Conservation (phyloP, 352 stramenopile species). For the Phytophthora aleatoria region DNA sequence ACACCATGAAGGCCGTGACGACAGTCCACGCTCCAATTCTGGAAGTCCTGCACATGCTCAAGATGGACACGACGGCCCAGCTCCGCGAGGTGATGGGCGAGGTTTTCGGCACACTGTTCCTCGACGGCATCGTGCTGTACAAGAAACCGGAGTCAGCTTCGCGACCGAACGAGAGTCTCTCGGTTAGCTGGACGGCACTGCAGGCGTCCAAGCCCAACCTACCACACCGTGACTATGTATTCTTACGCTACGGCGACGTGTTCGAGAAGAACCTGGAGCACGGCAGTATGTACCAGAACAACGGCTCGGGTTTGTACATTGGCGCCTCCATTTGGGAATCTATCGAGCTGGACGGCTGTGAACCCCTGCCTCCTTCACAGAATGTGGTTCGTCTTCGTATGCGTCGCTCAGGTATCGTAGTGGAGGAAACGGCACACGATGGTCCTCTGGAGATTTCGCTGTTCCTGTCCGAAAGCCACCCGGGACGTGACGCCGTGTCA, state of each 20-base stretch:
- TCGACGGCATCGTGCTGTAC: constrained; percentile 80
- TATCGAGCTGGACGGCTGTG: constrained; percentile 81
- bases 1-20: constrained; percentile 84
- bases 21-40: constrained; percentile 71
- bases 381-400: constrained; percentile 84
- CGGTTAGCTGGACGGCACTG: constrained; percentile 83
- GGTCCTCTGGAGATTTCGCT: constrained; percentile 70
- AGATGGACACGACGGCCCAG: constrained; percentile 69
- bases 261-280: constrained; percentile 79
- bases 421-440: constrained; percentile 71
- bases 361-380: constrained; percentile 68
- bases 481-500: constrained; percentile 67
- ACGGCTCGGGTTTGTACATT: constrained; percentile 69
- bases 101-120: constrained; percentile 83
- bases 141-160: constrained; percentile 54
- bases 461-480: constrained; percentile 77
- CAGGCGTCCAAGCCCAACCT: constrained; percentile 84
- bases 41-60: constrained; percentile 83
- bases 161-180: constrained; percentile 69
- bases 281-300: constrained; percentile 55
- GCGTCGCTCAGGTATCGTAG: constrained; percentile 80
- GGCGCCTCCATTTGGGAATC: constrained; percentile 86
- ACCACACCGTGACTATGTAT: constrained; percentile 89
- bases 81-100: constrained; percentile 83
- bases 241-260: constrained; percentile 77